Base-by-base conservation (phyloP, 257 asterid species). In the Leptodermis oblonga region DNA sequence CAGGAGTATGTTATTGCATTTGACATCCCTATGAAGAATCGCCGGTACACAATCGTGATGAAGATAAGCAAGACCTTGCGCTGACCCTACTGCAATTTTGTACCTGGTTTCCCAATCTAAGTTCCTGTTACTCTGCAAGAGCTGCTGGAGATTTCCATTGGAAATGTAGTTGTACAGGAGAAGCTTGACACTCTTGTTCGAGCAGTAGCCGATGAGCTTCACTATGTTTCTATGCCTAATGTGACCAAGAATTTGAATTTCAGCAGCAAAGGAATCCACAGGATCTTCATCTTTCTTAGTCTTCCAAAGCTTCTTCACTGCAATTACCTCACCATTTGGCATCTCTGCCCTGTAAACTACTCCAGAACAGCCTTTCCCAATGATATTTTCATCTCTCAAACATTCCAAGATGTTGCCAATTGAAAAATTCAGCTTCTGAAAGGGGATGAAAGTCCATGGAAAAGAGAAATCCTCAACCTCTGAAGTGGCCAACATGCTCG, bases 71-170 rank as follows among this genome's bases (percentile, higher is more conserved):
- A 93, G 95, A 18, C 98, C 97, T 65, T 93, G 97, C 45, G 97
- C 98, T 18, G 98, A 72, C 46, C 97, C 98, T 1, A 93, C 88
- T 0, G 97, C 96, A 31, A 93, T 88, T 68, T 88, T 87, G 70
- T 93, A 93, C 86, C 98, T 81, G 3, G 85, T 88, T 71, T 93
- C 97, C 98, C 96, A 93, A 60, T 93, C 96, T 84, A 93, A 81
- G 82, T 85, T 84, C 83, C 96, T 64, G 59, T 82, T 87, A 60
- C 82, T 83, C 79, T 62, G 84, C 74, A 93, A 54, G 64, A 93
- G 96, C 85, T 87, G 92, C 26, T 90, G 97, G 15, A 93, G 84
- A 73, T 90, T 93, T 17, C 98, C 97, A 74, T 88, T 84, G 4
- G 98, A 85, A 43, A 93, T 67, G 80, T 81, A 93, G 77, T 90